Base-by-base conservation (phyloP, 139 green algal genomes). In the Gonium pectorale region DNA sequence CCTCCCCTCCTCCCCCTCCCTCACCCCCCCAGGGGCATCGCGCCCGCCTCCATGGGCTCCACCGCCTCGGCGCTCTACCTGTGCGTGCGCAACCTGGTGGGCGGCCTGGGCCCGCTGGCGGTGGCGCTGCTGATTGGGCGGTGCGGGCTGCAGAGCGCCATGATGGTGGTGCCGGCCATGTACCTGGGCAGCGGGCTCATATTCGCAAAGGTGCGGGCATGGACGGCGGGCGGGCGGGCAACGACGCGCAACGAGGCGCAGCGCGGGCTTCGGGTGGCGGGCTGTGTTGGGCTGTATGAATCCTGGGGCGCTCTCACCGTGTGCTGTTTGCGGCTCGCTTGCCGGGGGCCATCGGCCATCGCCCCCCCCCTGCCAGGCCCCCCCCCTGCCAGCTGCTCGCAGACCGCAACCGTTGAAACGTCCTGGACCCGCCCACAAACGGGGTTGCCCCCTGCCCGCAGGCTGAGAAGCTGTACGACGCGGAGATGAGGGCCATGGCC, bases 41-140 rank as follows among this genome's bases (percentile, higher is more conserved):
- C 80, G 22, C 84, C 88, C 1, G 41, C 80, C 43, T 63, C 24
- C 49, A 84, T 95, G 85, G 93, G 92, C 27, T 94, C 93, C 40
- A 94, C 95, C 8, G 94, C 90, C 72, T 93, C 86, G 2, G 93
- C 95, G 1, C 71, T 96, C 29, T 95, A 98, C 90, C 90, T 98
- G 27, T 96, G 94, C 87, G 89, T 97, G 31, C 90, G 95, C 83
- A 98, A 98, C 86, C 80, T 98, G 38, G 66, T 97, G 56, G 95
- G 94, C 40, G 93, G 92, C 3, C 54, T 95, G 31, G 96, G 94
- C 0, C 96, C 96, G 60, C 84, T 98, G 21, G 83, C 74, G 44
- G 91, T 96, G 9, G 91, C 94, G 38, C 46, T 87, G 59, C 80
- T 95, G 38, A 83, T 91, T 24, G 71, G 79, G 9, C 1, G 40